Conservation (phyloP, 1,284 basidiomycete species). For the Sporisorium iseilematis-ciliati region DNA sequence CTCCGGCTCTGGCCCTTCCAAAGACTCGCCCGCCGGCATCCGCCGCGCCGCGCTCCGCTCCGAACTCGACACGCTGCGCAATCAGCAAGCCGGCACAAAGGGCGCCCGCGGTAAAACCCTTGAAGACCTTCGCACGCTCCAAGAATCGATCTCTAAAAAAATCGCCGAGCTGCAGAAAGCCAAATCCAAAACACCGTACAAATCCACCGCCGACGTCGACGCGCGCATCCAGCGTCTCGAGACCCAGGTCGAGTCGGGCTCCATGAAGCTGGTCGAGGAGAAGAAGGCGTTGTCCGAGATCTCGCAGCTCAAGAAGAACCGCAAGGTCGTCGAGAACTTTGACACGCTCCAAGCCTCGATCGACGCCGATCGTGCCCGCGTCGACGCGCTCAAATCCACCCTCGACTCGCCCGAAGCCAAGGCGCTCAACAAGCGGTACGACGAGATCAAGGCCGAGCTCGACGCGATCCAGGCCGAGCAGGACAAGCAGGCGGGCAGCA, state of each 20-base stretch:
- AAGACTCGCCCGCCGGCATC: slow-evolving; percentile 75
- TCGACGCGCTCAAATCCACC: slow-evolving; percentile 85
- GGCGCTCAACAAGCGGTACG: slow-evolving; percentile 84
- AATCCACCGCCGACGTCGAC: slow-evolving; percentile 88
- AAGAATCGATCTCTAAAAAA: slow-evolving; percentile 88
- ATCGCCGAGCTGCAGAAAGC: slow-evolving; percentile 88
- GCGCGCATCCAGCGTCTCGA: slow-evolving; percentile 81
- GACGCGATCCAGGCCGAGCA: slow-evolving; percentile 86
- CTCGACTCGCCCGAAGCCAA: slow-evolving; percentile 92
- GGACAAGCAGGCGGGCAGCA: slow-evolving; percentile 85
- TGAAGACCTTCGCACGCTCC: slow-evolving; percentile 84
- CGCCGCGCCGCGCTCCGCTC: slow-evolving; percentile 80
- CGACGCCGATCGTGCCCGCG: slow-evolving; percentile 79
- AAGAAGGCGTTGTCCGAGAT: slow-evolving; percentile 94
- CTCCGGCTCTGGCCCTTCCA: slow-evolving; percentile 66
- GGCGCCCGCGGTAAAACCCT: slow-evolving; percentile 79
- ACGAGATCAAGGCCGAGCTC: slow-evolving; percentile 85
- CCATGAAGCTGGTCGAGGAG: slow-evolving; percentile 93
- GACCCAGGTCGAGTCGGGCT: slow-evolving; percentile 88
- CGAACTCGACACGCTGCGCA: slow-evolving; percentile 84
- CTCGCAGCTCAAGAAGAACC: slow-evolving; percentile 73
- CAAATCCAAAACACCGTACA: slow-evolving; percentile 85
- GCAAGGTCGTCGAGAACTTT: slow-evolving; percentile 61
- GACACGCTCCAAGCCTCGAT: slow-evolving; percentile 78
- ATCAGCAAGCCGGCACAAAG: slow-evolving; percentile 85